These are phyloP conservation scores for Verticillium longisporum DNA, from an alignment of 2,329 filamentous ascomycete genomes.

Conservation along the genomic window DNA sequence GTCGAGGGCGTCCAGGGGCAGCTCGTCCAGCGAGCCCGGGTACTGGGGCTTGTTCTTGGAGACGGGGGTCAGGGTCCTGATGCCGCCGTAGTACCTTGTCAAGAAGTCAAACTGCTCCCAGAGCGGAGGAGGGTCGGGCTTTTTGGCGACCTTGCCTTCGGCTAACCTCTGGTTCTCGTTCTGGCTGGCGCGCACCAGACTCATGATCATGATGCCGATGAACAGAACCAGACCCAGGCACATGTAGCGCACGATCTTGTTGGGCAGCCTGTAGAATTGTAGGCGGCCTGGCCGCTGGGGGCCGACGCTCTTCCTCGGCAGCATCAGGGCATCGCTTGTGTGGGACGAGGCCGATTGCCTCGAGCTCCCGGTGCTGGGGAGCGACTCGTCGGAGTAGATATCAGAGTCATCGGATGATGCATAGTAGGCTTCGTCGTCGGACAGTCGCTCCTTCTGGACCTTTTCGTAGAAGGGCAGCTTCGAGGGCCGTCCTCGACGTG, in stretches of 20 bases:
- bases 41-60: slow-evolving; percentile 73
- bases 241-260: slow-evolving; percentile 70
- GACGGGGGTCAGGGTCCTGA: slow-evolving; percentile 62
- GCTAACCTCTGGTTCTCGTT: slow-evolving; percentile 58
- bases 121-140: slow-evolving; percentile 54
- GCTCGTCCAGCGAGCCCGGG: slow-evolving; percentile 58
- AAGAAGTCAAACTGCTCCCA: slow-evolving; percentile 88
- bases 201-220: slow-evolving; percentile 70
- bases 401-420: slow-evolving; percentile 38
- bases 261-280: slow-evolving; percentile 57
- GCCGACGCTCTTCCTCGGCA: slow-evolving; percentile 29
- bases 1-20: slow-evolving; percentile 33
- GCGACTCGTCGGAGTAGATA: slow-evolving; percentile 31
- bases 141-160: slow-evolving; percentile 50
- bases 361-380: slow-evolving; percentile 46
- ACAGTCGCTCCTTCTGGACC: slow-evolving; percentile 41
- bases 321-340: slow-evolving; percentile 35
- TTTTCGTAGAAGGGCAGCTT: slow-evolving; percentile 46
- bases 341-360: slow-evolving; percentile 41
- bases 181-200: slow-evolving; percentile 67
- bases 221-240: slow-evolving; percentile 63
- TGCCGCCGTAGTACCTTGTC: slow-evolving; percentile 82
- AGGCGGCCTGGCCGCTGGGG: slow-evolving; percentile 24
- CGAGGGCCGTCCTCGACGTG: slow-evolving; percentile 32
- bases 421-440: slow-evolving; percentile 40